Conservation (phyloP, 176 grass and related monocot species). For the Oryza brachyantha region DNA sequence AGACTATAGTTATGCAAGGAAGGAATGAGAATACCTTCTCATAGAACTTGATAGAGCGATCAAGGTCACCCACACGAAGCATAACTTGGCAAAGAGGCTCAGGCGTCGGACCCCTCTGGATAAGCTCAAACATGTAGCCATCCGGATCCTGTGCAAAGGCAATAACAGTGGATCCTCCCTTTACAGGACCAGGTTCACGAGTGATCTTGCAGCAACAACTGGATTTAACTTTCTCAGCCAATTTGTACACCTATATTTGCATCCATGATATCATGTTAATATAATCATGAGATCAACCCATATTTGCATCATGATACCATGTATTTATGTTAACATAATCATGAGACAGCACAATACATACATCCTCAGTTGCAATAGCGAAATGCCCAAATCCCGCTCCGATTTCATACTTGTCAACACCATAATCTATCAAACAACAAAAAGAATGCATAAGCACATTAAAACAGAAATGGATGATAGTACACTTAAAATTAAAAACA, state of each 20-base stretch:
- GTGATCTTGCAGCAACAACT: slow-evolving; percentile 65
- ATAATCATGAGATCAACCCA: background rate
- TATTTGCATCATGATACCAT: background rate
- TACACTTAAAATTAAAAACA: background rate
- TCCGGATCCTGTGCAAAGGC: slow-evolving; percentile 91
- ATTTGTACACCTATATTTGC: slow-evolving; percentile 68
- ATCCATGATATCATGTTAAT: slow-evolving; percentile 10
- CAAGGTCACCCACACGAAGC: slow-evolving; percentile 96
- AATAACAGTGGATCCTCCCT: slow-evolving; percentile 91
- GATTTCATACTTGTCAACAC: slow-evolving; percentile 92
- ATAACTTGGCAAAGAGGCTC: slow-evolving; percentile 98
- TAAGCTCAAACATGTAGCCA: slow-evolving; percentile 89
- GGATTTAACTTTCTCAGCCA: slow-evolving; percentile 67
- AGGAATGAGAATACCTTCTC: slow-evolving; percentile 65
- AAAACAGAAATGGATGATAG: background rate
- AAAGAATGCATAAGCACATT: slow-evolving; percentile 5
- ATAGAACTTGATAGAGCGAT: slow-evolving; percentile 85
- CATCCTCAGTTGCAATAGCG: slow-evolving; percentile 89
- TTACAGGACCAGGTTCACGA: slow-evolving; percentile 94
- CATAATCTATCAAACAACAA: slow-evolving; percentile 63
- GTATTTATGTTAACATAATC: background rate
- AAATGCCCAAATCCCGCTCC: slow-evolving; percentile 97
- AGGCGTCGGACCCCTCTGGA: slow-evolving; percentile 78
- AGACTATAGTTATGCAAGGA: background rate
- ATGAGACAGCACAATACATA: slow-evolving; percentile 12